Evolutionary conservation across 2,329 filamentous ascomycete genomes (phyloP), one percentile per base, ranked within the genome.

Genomic region (Colletotrichum ledebouriae): DNA sequence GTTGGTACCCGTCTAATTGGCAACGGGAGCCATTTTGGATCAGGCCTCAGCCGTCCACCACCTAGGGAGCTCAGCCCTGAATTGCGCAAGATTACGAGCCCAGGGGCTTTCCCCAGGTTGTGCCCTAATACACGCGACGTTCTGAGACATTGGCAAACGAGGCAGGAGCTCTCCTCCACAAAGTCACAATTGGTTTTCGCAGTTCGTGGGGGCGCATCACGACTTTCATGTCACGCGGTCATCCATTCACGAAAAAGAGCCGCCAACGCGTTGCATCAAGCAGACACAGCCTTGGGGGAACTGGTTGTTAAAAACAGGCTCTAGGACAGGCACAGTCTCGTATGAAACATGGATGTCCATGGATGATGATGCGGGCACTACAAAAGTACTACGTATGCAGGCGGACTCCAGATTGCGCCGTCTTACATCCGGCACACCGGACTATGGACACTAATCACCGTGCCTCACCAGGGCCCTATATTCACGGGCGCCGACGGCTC

Each of bases 171-270:
- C n/a, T 22, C 64, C 64, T 58, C 53, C 53, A 55, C 52, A 41
- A 55, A 34, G 47, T 49, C 60, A 41, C 53, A 59, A 46, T 49
- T 63, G 39, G 25, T 47, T 52, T 20, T 53, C 41, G 53, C 53
- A 55, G 46, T 46, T 34, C 65, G 55, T 68, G 34, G 61, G 61
- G 53, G 47, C 25, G 13, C 49, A 22, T 25, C 37, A 37, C 49
- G n/a, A n/a, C 22, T 59, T 59, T 69, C 55, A 37, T 15, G 63
- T 69, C 61, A 69, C 66, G 62, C 52, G 66, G 61, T 13, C 56
- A 60, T 66, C 46, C 33, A 52, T 66, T 13, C 66, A 60, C 66
- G 66, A 66, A 66, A 69, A 69, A 69, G 66, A 66, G 66, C 66
- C 66, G 62, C 62, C 49, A 50, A 49, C 41, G 15, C 44, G 46